A percentile compares a stretch with the other conserved stretches of the same genome.
phyloP scores from a whole-genome alignment of 1,284 basidiomycete species.

The Melampsora abietis-canadensis region DNA sequence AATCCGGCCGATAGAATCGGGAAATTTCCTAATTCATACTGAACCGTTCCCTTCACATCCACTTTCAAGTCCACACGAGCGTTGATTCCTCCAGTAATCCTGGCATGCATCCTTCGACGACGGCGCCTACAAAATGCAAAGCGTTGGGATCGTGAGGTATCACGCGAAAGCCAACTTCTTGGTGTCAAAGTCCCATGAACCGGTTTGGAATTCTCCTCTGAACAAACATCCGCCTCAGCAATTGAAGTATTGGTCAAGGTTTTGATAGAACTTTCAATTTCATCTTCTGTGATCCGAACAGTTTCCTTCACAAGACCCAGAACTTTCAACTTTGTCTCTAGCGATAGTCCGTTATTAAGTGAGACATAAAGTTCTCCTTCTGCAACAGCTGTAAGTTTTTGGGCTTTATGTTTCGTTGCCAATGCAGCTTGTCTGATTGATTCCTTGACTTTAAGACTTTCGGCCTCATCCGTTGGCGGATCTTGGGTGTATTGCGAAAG shows the following conservation, averaged over 20 bases:
- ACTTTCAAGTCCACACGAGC: not conserved
- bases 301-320: conserved; percentile 10
- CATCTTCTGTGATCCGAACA: conserved; percentile 2
- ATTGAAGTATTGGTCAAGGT: not conserved
- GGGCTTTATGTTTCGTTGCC: not conserved
- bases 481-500: not conserved
- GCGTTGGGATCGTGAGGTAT: not conserved
- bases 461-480: conserved; percentile 1
- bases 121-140: conserved; percentile 11
- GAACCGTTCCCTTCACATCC: not conserved
- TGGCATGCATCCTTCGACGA: conserved; percentile 9
- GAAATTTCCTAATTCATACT: not conserved
- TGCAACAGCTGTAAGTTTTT: not conserved
- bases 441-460: not conserved
- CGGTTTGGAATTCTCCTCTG: not conserved
- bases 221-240: not conserved
- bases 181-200: not conserved
- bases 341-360: not conserved
- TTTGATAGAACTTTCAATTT: conserved; percentile 13
- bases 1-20: not conserved
- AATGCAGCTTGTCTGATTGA: not conserved
- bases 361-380: conserved; percentile 10
- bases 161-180: conserved; percentile 1
- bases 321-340: not conserved
- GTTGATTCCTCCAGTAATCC: conserved; percentile 21